phyloP scores from a whole-genome alignment of 208 protist genomes.

The Angomonas ambiguus region DNA sequence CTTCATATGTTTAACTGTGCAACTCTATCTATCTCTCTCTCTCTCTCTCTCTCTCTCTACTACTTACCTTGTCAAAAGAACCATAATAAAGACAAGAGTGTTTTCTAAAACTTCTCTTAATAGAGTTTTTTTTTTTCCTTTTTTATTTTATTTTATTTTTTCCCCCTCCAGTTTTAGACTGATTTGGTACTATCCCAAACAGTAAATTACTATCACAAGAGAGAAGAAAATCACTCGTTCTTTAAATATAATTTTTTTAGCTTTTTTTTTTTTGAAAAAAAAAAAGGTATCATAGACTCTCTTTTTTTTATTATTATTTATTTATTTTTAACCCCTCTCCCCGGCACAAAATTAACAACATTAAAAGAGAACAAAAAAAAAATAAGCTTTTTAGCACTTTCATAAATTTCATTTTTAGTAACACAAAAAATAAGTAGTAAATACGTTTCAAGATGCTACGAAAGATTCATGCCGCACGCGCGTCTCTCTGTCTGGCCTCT shows the following conservation, averaged over 20 bases:
- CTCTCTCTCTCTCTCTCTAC: constrained; percentile 13
- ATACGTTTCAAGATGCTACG: constrained; percentile 6
- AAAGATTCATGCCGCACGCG: neutral
- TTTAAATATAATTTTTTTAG: too few relatives aligned
- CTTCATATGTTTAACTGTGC: constrained; percentile 23
- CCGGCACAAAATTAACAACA: constrained; percentile 6
- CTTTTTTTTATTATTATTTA: constrained; percentile 8
- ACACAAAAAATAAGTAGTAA: neutral
- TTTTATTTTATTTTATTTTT: constrained; percentile 7
- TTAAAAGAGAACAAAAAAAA: constrained; percentile 9
- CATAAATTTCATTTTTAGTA: neutral
- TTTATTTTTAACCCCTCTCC: constrained; percentile 7
- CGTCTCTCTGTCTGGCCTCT: neutral
- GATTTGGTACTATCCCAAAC: too few relatives aligned
- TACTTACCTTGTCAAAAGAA: constrained; percentile 3
- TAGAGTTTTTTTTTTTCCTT: constrained; percentile 17
- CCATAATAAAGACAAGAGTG: constrained; percentile 3
- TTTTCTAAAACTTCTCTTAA: constrained; percentile 7
- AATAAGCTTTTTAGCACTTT: too few relatives aligned
- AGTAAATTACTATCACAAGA: too few relatives aligned
- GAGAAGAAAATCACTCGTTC: too few relatives aligned
- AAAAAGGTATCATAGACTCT: constrained; percentile 3
- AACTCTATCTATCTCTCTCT: constrained; percentile 11
- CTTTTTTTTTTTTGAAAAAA: neutral
- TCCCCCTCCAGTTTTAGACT: too few relatives aligned